Percentiles rank a stretch among this genome's conserved stretches.
Conservation (phyloP, 1,284 basidiomycete species). For the Ganoderma sinense region DNA sequence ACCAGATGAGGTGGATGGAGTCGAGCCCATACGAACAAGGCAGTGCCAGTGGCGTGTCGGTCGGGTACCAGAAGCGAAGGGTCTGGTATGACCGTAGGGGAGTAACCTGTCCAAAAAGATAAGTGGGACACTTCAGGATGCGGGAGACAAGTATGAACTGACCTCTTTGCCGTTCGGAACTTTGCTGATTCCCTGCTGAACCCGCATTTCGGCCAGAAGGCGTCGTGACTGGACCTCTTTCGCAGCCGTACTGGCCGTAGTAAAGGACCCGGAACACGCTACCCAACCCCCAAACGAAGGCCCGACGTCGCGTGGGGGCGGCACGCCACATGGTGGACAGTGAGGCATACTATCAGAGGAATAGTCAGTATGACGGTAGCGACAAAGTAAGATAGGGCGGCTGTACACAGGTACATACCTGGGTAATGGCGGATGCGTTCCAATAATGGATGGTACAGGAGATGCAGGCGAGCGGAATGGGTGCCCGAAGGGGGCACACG, state of each 20-base stretch:
- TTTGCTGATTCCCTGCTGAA: neutral
- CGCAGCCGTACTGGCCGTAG: neutral
- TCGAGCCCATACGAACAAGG: too few species aligned
- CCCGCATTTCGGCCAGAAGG: neutral
- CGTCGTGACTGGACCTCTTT: neutral
- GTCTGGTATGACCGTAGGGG: too few species aligned
- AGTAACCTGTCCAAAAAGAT: neutral
- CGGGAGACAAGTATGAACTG: neutral
- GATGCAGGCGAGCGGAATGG: neutral
- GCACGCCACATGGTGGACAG: neutral
- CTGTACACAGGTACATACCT: neutral
- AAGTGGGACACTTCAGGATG: neutral
- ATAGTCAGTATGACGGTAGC: neutral
- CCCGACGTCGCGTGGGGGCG: neutral
- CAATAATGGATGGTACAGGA: neutral
- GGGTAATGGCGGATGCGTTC: neutral
- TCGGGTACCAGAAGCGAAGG: too few species aligned
- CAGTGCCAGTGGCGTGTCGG: too few species aligned
- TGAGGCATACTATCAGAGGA: neutral
- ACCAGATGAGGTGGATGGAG: too few species aligned
- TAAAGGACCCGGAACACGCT: neutral
- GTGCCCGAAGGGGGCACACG: neutral
- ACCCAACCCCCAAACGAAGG: neutral
- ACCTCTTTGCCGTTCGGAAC: neutral
- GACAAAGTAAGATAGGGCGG: neutral